Percentiles rank a stretch among this genome's conserved stretches.
Conservation (phyloP, 2,329 filamentous ascomycete species). For the Trichoderma hamatum region DNA sequence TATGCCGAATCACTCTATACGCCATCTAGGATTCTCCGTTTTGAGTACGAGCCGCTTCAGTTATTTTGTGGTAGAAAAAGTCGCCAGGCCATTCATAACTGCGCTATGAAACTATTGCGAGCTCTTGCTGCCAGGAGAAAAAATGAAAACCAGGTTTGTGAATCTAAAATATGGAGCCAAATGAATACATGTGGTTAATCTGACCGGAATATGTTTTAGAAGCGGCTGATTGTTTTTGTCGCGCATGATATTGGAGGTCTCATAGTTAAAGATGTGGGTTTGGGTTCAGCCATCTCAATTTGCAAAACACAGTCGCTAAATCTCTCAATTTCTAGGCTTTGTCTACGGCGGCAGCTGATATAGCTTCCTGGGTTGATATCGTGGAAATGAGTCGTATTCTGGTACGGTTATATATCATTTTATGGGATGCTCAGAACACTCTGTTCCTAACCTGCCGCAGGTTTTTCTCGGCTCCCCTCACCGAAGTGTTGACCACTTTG, state of each 20-base stretch:
- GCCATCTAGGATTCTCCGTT: constrained; percentile 1
- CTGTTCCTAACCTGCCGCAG: constrained; percentile 4
- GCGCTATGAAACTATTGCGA: constrained; percentile 18
- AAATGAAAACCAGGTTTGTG: constrained; percentile 13
- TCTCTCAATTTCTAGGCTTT: not conserved
- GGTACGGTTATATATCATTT: not conserved
- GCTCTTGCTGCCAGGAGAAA: constrained; percentile 8
- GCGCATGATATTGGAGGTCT: constrained; percentile 27
- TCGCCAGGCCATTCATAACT: constrained; percentile 20
- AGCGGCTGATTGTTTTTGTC: constrained; percentile 20
- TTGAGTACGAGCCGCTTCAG: constrained; percentile 22
- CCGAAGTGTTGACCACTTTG: constrained; percentile 14
- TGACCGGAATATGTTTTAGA: not conserved
- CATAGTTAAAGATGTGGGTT: constrained; percentile 26
- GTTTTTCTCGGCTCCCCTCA: constrained; percentile 25
- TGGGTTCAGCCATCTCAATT: not conserved
- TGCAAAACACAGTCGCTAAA: not conserved
- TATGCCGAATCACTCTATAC: not conserved
- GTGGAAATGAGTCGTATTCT: constrained; percentile 24
- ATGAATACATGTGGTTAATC: not conserved
- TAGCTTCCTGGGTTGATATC: constrained; percentile 16
- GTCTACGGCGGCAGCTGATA: constrained; percentile 13
- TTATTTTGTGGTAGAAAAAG: constrained; percentile 25
- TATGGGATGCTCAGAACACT: not conserved
- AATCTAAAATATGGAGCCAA: not conserved